These are phyloP conservation scores for Crithidia fasciculata DNA, from an alignment of 208 protist species.

Conservation along the genomic window DNA sequence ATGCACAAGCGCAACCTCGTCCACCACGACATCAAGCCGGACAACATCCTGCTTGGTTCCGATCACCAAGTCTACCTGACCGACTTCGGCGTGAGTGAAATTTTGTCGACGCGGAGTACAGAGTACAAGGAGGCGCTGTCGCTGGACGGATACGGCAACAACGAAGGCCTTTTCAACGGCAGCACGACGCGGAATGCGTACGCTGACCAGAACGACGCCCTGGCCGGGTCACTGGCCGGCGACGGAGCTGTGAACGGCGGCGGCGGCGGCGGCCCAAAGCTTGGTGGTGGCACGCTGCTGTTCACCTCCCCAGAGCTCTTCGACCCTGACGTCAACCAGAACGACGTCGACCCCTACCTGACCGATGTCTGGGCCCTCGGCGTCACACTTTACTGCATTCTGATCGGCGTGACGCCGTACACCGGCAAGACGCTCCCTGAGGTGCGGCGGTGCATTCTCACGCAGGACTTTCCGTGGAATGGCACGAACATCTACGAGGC, in stretches of 20 bases:
- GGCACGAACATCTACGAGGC: conserved; percentile 33
- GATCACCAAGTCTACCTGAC: conserved; percentile 67
- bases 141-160: background rate
- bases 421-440: conserved; percentile 48
- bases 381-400: conserved; percentile 83
- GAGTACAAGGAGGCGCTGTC: conserved; percentile 19
- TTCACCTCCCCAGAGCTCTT: conserved; percentile 82
- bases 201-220: background rate
- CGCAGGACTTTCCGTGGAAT: conserved; percentile 51
- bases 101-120: conserved; percentile 29
- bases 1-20: conserved; percentile 77
- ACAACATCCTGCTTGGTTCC: conserved; percentile 74
- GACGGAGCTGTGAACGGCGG: background rate
- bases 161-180: background rate
- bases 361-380: conserved; percentile 87
- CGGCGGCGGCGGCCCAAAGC: conserved; percentile 11
- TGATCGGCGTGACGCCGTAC: conserved; percentile 78
- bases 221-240: background rate
- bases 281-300: conserved; percentile 66
- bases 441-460: conserved; percentile 46
- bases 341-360: conserved; percentile 47
- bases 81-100: conserved; percentile 84
- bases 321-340: conserved; percentile 12
- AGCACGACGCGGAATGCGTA: background rate
- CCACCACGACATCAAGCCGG: conserved; percentile 86